Evolutionary conservation across 2,329 filamentous ascomycete species (phyloP).

Genomic region (Colletotrichum musae): DNA sequence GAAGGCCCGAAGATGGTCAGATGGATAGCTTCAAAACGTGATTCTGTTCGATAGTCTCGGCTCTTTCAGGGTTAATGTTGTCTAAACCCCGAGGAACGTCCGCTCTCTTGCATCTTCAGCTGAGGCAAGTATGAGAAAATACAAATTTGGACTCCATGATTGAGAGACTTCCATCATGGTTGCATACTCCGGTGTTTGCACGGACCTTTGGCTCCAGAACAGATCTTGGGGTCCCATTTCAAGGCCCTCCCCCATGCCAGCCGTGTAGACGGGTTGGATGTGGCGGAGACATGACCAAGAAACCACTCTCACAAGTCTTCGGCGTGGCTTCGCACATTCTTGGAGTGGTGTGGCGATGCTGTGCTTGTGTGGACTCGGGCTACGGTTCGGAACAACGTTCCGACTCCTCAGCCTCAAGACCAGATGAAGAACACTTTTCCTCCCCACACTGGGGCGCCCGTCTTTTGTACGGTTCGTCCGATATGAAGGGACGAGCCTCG

Average conservation of each 20-base stretch:
- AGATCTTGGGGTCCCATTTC: too few relatives aligned
- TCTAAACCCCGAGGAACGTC: constrained; percentile 11
- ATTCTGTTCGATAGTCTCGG: background rate
- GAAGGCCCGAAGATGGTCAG: constrained; percentile 21
- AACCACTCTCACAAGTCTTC: too few relatives aligned
- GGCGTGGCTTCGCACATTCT: too few relatives aligned
- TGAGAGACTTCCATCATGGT: background rate
- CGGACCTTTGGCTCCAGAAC: too few relatives aligned
- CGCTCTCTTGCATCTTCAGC: background rate
- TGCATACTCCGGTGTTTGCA: too few relatives aligned
- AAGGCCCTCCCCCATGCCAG: too few relatives aligned
- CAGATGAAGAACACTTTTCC: background rate
- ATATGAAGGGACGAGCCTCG: background rate
- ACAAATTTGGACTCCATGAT: background rate
- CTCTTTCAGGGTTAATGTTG: background rate
- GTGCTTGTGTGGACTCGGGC: too few relatives aligned
- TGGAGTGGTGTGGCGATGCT: too few relatives aligned
- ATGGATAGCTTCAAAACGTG: too few relatives aligned
- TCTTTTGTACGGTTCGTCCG: constrained; percentile 9
- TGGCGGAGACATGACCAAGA: too few relatives aligned
- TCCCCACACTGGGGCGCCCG: background rate
- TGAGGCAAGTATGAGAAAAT: background rate
- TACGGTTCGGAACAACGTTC: background rate
- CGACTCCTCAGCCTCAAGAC: background rate
- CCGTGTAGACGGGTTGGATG: too few relatives aligned